phyloP scores from a whole-genome alignment of 441 rosid species.

The Adansonia gregorii region DNA sequence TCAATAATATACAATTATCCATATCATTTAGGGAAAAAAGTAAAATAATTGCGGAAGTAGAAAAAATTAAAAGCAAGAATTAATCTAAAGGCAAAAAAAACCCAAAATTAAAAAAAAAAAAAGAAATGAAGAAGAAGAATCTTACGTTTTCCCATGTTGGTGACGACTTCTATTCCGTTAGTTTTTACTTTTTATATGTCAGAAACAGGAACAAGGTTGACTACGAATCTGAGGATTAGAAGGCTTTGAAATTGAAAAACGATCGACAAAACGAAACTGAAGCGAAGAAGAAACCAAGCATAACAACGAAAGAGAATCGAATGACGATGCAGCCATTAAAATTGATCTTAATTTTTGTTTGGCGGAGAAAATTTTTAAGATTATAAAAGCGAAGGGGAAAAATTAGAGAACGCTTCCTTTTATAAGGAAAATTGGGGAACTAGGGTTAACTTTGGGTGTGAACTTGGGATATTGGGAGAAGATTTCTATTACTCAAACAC shows the following conservation, averaged over 20 bases:
- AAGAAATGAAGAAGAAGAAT: conserved; percentile 7
- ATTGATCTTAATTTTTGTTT: neutral
- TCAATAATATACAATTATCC: neutral
- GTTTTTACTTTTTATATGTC: conserved; percentile 25
- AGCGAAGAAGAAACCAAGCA: conserved; percentile 40
- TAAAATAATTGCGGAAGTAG: neutral
- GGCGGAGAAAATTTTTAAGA: neutral
- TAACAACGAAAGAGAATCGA: conserved; percentile 35
- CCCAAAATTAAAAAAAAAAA: neutral
- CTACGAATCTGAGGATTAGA: conserved; percentile 39
- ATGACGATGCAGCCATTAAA: conserved; percentile 65
- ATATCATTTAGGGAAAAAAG: neutral
- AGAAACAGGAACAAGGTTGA: conserved; percentile 39
- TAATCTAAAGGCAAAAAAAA: neutral
- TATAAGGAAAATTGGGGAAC: neutral
- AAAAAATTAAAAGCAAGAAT: conserved; percentile 2
- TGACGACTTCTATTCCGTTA: conserved; percentile 14
- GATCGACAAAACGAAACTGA: conserved; percentile 31
- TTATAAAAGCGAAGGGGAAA: neutral
- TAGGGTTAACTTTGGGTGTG: neutral
- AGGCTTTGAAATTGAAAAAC: conserved; percentile 32
- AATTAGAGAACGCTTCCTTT: conserved; percentile 1
- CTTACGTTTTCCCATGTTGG: conserved; percentile 78
- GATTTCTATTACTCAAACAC: neutral
- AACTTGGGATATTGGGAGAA: neutral